A percentile compares a stretch with the other conserved stretches of the same genome.
These are phyloP conservation scores for Isoetes engelmannii DNA, from an alignment of 83 land plant genomes.

Conservation along the genomic window DNA sequence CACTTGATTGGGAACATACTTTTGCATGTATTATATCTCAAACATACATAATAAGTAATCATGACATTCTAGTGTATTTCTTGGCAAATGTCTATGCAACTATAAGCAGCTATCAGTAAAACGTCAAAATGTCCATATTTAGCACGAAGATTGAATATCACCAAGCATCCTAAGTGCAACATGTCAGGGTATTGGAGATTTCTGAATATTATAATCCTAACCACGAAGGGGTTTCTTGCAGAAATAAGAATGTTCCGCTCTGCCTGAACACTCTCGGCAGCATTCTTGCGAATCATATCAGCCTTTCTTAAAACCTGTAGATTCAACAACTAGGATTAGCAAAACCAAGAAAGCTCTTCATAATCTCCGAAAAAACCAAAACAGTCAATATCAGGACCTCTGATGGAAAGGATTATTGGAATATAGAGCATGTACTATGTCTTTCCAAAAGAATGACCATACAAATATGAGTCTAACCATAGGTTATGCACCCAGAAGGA, in stretches of 20 bases:
- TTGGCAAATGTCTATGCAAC: no score
- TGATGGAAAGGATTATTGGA: not conserved
- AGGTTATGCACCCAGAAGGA: conserved; percentile 2
- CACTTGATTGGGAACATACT: no score
- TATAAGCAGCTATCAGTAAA: no score
- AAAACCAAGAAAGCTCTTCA: no score
- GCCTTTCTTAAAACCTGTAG: conserved; percentile 92
- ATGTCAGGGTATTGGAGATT: no score
- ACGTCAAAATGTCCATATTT: no score
- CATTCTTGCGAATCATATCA: conserved; percentile 97
- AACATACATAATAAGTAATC: no score
- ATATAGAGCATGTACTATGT: not conserved
- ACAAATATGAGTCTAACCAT: no score
- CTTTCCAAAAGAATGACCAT: not conserved
- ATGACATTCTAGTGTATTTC: no score
- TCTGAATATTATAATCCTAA: conserved; percentile 36
- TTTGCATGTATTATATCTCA: no score
- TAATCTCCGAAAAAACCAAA: not conserved
- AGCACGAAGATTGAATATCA: no score
- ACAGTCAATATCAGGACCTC: not conserved
- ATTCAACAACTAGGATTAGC: not conserved
- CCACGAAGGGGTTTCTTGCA: conserved; percentile 98
- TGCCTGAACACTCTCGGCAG: conserved; percentile 95
- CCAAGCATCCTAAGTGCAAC: no score
- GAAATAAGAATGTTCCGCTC: conserved; percentile 92